These are phyloP conservation scores for Lactarius quietus DNA, from an alignment of 768 basidiomycete genomes.

Conservation along the genomic window DNA sequence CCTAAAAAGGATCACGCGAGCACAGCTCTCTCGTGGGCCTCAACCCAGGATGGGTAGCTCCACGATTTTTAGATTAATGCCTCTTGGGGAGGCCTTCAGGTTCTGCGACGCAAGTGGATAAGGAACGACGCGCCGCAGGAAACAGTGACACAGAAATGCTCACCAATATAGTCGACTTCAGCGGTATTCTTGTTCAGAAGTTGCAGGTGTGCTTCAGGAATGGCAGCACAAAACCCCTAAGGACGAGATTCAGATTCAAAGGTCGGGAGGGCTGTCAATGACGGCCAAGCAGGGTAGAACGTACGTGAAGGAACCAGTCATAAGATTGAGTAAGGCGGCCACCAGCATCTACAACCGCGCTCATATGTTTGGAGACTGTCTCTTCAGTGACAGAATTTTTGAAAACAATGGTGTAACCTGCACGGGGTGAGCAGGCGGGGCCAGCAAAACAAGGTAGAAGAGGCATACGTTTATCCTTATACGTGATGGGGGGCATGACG, in stretches of 20 bases:
- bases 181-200: slow-evolving; percentile 2
- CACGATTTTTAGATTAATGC: not conserved
- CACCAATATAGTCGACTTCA: slow-evolving; percentile 23
- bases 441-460: not conserved
- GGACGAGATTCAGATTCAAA: not conserved
- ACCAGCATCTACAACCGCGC: slow-evolving; percentile 13
- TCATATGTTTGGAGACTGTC: slow-evolving; percentile 17
- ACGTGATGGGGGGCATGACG: slow-evolving; percentile 7
- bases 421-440: not conserved
- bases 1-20: not conserved
- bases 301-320: slow-evolving; percentile 20
- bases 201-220: slow-evolving; percentile 13
- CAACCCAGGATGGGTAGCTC: not conserved
- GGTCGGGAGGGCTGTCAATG: no score
- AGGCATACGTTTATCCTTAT: slow-evolving; percentile 16
- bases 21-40: not conserved
- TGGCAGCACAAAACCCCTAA: slow-evolving; percentile 22
- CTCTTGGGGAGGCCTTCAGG: slow-evolving; percentile 21
- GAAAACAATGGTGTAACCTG: slow-evolving; percentile 21
- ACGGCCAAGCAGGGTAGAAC: not conserved
- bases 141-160: not conserved
- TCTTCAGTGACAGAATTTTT: slow-evolving; percentile 15
- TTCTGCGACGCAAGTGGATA: slow-evolving; percentile 1
- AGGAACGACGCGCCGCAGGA: not conserved
- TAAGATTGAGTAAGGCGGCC: slow-evolving; percentile 21